These are phyloP conservation scores for Aplosporella prunicola DNA, from an alignment of 2,329 filamentous ascomycete species.

Conservation along the genomic window DNA sequence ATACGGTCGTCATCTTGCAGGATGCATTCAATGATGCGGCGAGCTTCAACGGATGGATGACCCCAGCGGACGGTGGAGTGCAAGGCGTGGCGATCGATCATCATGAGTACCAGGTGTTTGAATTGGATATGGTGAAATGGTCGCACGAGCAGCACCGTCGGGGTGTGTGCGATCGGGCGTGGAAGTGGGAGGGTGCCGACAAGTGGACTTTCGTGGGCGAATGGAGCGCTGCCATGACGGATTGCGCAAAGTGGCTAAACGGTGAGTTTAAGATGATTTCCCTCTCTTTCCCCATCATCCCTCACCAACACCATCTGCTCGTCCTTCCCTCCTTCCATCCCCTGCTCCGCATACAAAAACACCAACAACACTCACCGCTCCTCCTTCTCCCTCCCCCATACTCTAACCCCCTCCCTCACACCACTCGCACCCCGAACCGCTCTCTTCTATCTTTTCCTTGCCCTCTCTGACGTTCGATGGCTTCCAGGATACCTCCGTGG, in stretches of 20 bases:
- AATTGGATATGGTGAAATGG: slow-evolving; percentile 40
- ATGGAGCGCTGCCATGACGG: slow-evolving; percentile 59
- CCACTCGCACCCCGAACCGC: too few relatives aligned
- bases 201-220: slow-evolving; percentile 62
- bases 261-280: slow-evolving; percentile 24
- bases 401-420: too few relatives aligned
- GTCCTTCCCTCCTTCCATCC: not conserved
- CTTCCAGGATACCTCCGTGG: slow-evolving; percentile 48
- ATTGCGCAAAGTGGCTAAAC: slow-evolving; percentile 44
- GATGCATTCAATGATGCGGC: slow-evolving; percentile 47
- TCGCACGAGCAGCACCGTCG: slow-evolving; percentile 45
- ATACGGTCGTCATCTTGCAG: slow-evolving; percentile 47
- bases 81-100: slow-evolving; percentile 54
- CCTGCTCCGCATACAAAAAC: not conserved
- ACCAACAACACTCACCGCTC: slow-evolving; percentile 5
- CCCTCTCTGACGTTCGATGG: too few relatives aligned
- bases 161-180: slow-evolving; percentile 46
- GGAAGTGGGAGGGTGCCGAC: slow-evolving; percentile 43
- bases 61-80: slow-evolving; percentile 35
- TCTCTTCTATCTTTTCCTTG: too few relatives aligned
- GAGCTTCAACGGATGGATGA: slow-evolving; percentile 54
- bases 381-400: too few relatives aligned
- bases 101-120: slow-evolving; percentile 61
- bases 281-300: too few relatives aligned
- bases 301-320: too few relatives aligned